Evolutionary conservation across 1,139 yeast species (phyloP), one percentile per base, ranked within the genome.

Genomic region (Protomyces lactucae-debilis): DNA sequence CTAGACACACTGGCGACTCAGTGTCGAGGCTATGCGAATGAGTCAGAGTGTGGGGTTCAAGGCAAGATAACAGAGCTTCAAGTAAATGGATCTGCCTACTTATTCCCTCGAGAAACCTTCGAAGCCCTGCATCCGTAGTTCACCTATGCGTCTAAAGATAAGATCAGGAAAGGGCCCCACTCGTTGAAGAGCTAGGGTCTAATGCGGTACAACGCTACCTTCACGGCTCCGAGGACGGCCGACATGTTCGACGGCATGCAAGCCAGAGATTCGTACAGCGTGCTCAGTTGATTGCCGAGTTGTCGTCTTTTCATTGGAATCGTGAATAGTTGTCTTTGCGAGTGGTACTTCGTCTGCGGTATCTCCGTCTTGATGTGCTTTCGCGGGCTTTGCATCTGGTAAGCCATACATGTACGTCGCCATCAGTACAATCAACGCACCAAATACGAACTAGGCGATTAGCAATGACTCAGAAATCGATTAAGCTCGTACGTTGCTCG

Each of bases 401-500:
- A 66, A 60, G 23, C 70, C 68, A 66, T 76, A 76, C 53, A 75
- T 64, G 67, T 74, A 77, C 0, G 80, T 77, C 3, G 79, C 77
- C 39, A 71, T 71, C 46, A 77, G 71, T 14, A 78, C 80, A 51
- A 76, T 65, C 3, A 72, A 60, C 0, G 79, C 75, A 9, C 80
- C 80, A 18, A 75, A 57, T 28, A 75, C 68, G 65, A 77, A 77
- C 48, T 43, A 1, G 23, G 21, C 1, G 10, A 1, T 43, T 43
- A 18, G 48, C 43, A 39, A 14, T 28, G 32, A 9, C 8, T 39
- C 43, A 39, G n/a, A 9, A 10, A 14, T 14, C 4, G 43, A 18
- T 21, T 16, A 16, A 12, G 10, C 9, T 3, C 25, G 5, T 43
- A 43, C 48, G 67, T 76, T 76, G 28, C 36, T 57, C 3, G 78